phyloP scores from a whole-genome alignment of 2,329 filamentous ascomycete species.

The Aspergillus piperis region DNA sequence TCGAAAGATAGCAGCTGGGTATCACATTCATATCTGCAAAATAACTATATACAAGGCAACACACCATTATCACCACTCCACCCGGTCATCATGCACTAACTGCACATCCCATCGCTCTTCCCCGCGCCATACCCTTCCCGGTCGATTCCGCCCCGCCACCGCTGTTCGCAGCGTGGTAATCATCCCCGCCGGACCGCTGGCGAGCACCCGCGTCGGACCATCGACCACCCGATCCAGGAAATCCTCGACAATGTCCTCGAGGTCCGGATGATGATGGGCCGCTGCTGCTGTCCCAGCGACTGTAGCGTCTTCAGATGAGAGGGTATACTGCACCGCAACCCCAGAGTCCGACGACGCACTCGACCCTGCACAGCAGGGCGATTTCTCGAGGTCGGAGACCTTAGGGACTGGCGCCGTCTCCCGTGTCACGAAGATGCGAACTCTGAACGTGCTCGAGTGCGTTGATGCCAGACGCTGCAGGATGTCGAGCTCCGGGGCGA shows the following conservation, averaged over 20 bases:
- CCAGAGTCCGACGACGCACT: constrained; percentile 1
- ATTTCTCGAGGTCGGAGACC: not conserved
- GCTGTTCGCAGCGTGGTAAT: constrained; percentile 42
- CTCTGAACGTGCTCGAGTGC: constrained; percentile 43
- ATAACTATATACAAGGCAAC: too few relatives aligned
- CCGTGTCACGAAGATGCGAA: constrained; percentile 63
- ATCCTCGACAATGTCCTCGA: constrained; percentile 50
- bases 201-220: constrained; percentile 59
- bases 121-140: constrained; percentile 58
- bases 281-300: not conserved
- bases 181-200: constrained; percentile 63
- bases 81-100: constrained; percentile 62
- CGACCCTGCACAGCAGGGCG: not conserved
- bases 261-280: constrained; percentile 24
- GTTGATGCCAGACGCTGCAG: constrained; percentile 38
- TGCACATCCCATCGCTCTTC: constrained; percentile 58
- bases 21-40: too few relatives aligned
- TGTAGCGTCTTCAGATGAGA: not conserved
- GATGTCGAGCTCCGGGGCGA: constrained; percentile 57
- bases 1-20: too few relatives aligned
- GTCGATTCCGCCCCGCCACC: constrained; percentile 50
- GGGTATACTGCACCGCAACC: constrained; percentile 13
- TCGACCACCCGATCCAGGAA: constrained; percentile 48
- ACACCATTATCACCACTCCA: constrained; percentile 33
- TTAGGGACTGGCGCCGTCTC: constrained; percentile 34